Conservation (phyloP, 148 eudicot genomes). For the Bassia scoparia region DNA sequence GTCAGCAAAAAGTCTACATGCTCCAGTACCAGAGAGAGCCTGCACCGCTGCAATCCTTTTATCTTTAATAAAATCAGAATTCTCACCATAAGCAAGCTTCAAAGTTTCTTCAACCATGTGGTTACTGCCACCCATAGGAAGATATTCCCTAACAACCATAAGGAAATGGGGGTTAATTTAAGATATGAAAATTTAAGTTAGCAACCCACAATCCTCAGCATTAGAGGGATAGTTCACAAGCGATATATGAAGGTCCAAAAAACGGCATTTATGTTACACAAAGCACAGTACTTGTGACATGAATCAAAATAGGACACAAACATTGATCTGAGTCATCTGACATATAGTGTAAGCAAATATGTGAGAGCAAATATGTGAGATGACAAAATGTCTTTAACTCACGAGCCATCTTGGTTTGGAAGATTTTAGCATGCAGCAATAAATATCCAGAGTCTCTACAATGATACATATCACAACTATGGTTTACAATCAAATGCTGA, state of each 20-base stretch:
- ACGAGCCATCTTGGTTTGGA: neutral
- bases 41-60: constrained; percentile 93
- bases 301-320: neutral
- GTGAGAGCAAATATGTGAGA: neutral
- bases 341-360: too few relatives aligned
- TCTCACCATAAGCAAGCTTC: constrained; percentile 91
- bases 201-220: neutral
- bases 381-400: neutral
- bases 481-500: too few relatives aligned
- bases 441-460: neutral
- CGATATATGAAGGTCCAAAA: neutral
- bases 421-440: neutral
- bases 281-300: neutral
- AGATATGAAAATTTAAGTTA: neutral
- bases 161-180: neutral
- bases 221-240: neutral
- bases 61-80: constrained; percentile 78
- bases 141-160: constrained; percentile 75
- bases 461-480: too few relatives aligned
- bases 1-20: constrained; percentile 96
- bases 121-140: constrained; percentile 95
- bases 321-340: neutral
- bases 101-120: constrained; percentile 88
- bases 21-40: constrained; percentile 98
- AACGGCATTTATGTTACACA: neutral